Percentiles rank a stretch among this genome's conserved stretches.
These are phyloP conservation scores for Lasiodiplodia theobromae DNA, from an alignment of 2,329 filamentous ascomycete species.

Conservation along the genomic window DNA sequence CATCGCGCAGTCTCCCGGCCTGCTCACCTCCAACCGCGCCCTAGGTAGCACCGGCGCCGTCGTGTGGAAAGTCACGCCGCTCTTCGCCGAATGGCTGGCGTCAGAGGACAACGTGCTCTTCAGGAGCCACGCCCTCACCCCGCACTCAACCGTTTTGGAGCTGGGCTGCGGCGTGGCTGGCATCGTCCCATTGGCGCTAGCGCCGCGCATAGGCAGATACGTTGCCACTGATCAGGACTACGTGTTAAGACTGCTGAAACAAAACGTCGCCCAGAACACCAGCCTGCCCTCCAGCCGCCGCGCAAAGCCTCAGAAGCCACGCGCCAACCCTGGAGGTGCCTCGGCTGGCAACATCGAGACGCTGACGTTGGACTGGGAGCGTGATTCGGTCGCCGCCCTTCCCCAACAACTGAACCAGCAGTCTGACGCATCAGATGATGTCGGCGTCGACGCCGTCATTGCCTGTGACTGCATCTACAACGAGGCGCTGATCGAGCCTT, in stretches of 20 bases:
- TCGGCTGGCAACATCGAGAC: conserved; percentile 27
- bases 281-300: conserved; percentile 6
- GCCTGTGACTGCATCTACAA: conserved; percentile 98
- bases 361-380: conserved; percentile 75
- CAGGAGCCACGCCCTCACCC: conserved; percentile 57
- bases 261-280: conserved; percentile 69
- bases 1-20: conserved; percentile 82
- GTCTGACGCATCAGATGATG: conserved; percentile 38
- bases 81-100: conserved; percentile 81
- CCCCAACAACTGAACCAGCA: conserved; percentile 59
- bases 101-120: conserved; percentile 69
- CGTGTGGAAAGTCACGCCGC: conserved; percentile 88
- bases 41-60: conserved; percentile 83
- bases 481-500: conserved; percentile 79
- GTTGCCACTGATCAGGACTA: conserved; percentile 89
- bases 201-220: conserved; percentile 68
- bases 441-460: conserved; percentile 72
- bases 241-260: conserved; percentile 75
- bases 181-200: conserved; percentile 74
- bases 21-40: conserved; percentile 78
- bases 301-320: conserved; percentile 10
- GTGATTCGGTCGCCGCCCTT: conserved; percentile 53
- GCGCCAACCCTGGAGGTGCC: conserved; percentile 7
- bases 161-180: conserved; percentile 89
- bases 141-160: conserved; percentile 72